Evolutionary conservation across 495 filamentous ascomycete genomes (phyloP), one percentile per base, ranked within the genome.

Genomic region (Podospora appendiculata): DNA sequence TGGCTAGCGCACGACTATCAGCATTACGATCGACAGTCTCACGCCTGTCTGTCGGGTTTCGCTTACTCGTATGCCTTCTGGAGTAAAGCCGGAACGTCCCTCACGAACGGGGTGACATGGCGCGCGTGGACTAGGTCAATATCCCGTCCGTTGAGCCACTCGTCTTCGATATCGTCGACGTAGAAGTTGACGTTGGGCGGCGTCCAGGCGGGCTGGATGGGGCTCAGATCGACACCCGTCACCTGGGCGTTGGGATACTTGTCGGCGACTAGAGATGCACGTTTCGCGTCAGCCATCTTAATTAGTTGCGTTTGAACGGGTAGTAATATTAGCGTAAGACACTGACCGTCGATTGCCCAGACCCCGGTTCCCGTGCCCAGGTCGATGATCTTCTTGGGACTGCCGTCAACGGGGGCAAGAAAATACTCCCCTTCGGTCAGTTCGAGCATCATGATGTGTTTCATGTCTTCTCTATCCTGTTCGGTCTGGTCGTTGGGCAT

Each of bases 331-430:
- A 2, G 25, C 25, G 5, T 25, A 2, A 25, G 25, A 25, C 5
- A 25, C 25, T 25, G 25, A 69, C 79, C 71, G 53, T 84, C 81
- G 44, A 85, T 80, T 1, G 81, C 75, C 83, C 83, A 86, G 57
- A 73, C 68, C 17, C 73, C 80, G 0, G 78, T 81, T n/a, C 79
- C 79, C 1, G 79, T 82, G 34, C 83, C 81, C 19, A 85, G 72
- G 55, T 85, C 83, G 32, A 86, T 70, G 32, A 85, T 79, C 46
- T 66, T 68, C 42, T 73, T 58, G 2, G 79, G 77, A 17, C 74
- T 54, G 40, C 63, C 42, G 33, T 32, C 19, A 1, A 84, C 63
- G 9, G 81, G 80, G 0, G 82, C 74, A 47, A 81, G 64, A 59
- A 76, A 78, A 34, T 80, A 55, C 42, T 68, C 68, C 14, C 69